Evolutionary conservation across 306 rosid genomes (phyloP), one percentile per base, ranked within the genome.

Genomic region (Castanea crenata): DNA sequence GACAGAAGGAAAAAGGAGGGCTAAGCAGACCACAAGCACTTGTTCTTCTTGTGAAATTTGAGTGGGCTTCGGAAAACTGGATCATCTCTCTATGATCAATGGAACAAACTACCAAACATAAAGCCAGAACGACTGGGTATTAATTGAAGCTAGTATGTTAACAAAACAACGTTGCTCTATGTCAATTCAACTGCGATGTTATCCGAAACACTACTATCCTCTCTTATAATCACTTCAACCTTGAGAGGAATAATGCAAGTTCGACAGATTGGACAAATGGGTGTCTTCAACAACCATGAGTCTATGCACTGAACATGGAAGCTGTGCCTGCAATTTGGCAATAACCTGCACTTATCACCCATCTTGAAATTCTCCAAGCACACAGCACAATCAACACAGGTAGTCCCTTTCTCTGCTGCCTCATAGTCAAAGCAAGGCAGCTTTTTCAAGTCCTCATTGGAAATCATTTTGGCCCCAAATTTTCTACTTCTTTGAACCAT

Each of bases 251-350:
- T 74, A 12, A 74, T 88, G 54, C 78, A 61, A 75, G 87, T 74
- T 52, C 87, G 81, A 52, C 90, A 88, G 23, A 88, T 75, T 1
- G 90, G 92, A 52, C 92, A 88, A 75, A 86, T 51, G n/a, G 87
- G 83, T 52, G 85, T 80, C 77, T 80, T 82, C 59, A 86, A 63
- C 51, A 86, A 25, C 92, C 90, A 86, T 6, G 81, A 65, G 32
- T 88, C 90, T 44, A 86, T 77, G 63, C 92, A 88, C 29, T 59
- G 84, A 46, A 75, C 82, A 77, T 88, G 92, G 27, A 88, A 86
- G 41, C 72, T 82, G 71, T 88, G 92, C 7, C 56, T 76, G 71
- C 92, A 88, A 77, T 78, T 76, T 3, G 90, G 90, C 76, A 86
- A 49, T 38, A 84, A 71, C 41, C 92, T 88, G 79, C 92, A 84